These are phyloP conservation scores for Radiomyces spectabilis DNA, from an alignment of 192 early-diverging fungal genomes.

Conservation along the genomic window DNA sequence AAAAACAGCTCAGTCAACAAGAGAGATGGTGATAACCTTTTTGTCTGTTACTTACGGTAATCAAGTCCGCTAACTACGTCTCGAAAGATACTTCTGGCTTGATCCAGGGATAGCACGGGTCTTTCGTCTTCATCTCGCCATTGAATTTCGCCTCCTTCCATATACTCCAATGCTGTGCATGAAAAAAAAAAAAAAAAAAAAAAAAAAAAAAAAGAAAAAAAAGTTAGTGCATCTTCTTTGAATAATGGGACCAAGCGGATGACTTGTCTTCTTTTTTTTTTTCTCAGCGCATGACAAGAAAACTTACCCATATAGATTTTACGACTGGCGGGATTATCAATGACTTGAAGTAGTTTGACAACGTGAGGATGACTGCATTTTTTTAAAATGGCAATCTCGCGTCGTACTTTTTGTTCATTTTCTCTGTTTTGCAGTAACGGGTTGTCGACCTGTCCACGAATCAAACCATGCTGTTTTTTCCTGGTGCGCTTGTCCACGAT, in stretches of 20 bases:
- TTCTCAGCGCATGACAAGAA: no score
- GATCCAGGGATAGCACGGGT: slow-evolving; percentile 57
- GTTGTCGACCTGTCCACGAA: neutral
- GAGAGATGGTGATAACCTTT: neutral
- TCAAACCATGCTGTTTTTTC: slow-evolving; percentile 34
- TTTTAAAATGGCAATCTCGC: slow-evolving; percentile 95
- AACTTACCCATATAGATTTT: slow-evolving; percentile 84
- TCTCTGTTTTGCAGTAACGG: slow-evolving; percentile 32
- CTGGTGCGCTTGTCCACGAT: slow-evolving; percentile 61
- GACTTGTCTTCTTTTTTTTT: neutral
- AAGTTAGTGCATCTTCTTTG: neutral
- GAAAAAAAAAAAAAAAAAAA: neutral
- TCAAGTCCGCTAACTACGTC: slow-evolving; percentile 89
- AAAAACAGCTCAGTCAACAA: neutral
- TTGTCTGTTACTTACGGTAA: slow-evolving; percentile 55
- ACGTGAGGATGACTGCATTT: slow-evolving; percentile 94
- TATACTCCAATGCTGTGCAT: slow-evolving; percentile 63
- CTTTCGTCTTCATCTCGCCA: slow-evolving; percentile 71
- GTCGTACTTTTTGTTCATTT: slow-evolving; percentile 77
- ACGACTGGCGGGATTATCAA: slow-evolving; percentile 85
- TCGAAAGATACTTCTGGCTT: slow-evolving; percentile 78
- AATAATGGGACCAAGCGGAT: neutral
- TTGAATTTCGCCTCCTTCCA: slow-evolving; percentile 87
- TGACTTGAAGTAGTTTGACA: slow-evolving; percentile 85
- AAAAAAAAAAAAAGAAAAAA: slow-evolving; percentile 1